Evolutionary conservation across 306 rosid genomes (phyloP), one percentile per base, ranked within the genome.

Genomic region (Sechiopsis laciniata): DNA sequence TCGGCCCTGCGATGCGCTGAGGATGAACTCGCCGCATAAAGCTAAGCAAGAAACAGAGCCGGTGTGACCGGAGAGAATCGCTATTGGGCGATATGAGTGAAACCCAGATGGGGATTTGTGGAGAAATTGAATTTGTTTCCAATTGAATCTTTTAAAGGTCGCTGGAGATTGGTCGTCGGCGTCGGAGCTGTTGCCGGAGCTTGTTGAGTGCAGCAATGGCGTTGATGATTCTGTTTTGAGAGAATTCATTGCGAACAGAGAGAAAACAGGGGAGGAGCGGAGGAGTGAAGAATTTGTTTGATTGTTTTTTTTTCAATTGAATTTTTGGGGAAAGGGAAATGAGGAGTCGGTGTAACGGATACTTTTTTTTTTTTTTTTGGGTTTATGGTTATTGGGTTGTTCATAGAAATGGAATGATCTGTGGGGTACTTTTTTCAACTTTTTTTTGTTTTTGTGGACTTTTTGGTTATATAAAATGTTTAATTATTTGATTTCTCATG

Each of bases 1-100:
- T 45, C 85, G 90, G 0, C 96, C 94, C 14, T 89, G 92, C 17
- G 96, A 94, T 4, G 96, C 98, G 62, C 98, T 94, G 2, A 94
- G 79, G 12, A 94, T 84, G 88, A 94, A 94, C 74, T 94, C 98
- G 1, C 98, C 98, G 4, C 97, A 94, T 2, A 90, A 62, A 58
- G 97, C 97, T 26, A 94, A 62, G 80, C 85, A 90, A 17, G 97
- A 94, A 64, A 94, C 89, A 0, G 98, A 83, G 37, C 98, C 92
- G 19, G 82, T 76, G 42, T 94, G 98, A 8, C 85, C 92, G 0
- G 95, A 82, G 45, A 94, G 98, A 54, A 94, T 84, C 0, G 97
- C 97, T 15, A 94, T 64, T n/a, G 86, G 79, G 35, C 85, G 74
- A 56, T 86, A 86, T 0, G 92, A 84, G 75, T 17, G 13, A 35